phyloP scores from a whole-genome alignment of 805 yeast genomes.

The Cephaloascus albidus region DNA sequence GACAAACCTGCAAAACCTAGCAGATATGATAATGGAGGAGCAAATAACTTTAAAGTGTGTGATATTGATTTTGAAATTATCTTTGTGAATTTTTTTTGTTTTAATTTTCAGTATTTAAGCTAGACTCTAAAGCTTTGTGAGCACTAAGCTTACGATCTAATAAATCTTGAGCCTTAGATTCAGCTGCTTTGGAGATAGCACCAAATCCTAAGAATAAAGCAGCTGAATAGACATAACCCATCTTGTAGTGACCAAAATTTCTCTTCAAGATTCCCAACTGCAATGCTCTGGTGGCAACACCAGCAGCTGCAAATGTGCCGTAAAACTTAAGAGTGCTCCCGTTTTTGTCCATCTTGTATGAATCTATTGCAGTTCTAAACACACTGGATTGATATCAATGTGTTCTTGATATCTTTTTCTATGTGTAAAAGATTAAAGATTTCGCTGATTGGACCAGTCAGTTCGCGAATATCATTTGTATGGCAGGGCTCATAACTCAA shows the following conservation, averaged over 20 bases:
- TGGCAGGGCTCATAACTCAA: too few relatives aligned
- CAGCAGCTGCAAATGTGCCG: constrained; percentile 5
- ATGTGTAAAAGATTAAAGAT: neutral
- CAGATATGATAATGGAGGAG: too few relatives aligned
- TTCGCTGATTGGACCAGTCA: too few relatives aligned
- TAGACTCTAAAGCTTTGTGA: too few relatives aligned
- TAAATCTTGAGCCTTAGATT: constrained; percentile 10
- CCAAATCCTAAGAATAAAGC: constrained; percentile 33
- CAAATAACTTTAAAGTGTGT: too few relatives aligned
- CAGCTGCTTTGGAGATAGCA: constrained; percentile 17
- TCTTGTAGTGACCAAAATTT: constrained; percentile 23
- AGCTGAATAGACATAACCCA: constrained; percentile 33
- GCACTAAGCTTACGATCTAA: constrained; percentile 28
- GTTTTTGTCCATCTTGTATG: neutral
- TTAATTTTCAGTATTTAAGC: too few relatives aligned
- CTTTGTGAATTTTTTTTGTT: too few relatives aligned
- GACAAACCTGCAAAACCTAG: too few relatives aligned
- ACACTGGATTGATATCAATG: neutral
- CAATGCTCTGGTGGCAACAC: constrained; percentile 31
- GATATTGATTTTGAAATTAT: too few relatives aligned
- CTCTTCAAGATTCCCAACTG: constrained; percentile 33
- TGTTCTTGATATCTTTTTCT: neutral
- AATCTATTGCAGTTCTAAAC: neutral
- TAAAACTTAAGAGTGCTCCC: neutral
- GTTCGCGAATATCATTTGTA: too few relatives aligned